Conservation (phyloP, 495 filamentous ascomycete genomes). For the Thozetella sp. region DNA sequence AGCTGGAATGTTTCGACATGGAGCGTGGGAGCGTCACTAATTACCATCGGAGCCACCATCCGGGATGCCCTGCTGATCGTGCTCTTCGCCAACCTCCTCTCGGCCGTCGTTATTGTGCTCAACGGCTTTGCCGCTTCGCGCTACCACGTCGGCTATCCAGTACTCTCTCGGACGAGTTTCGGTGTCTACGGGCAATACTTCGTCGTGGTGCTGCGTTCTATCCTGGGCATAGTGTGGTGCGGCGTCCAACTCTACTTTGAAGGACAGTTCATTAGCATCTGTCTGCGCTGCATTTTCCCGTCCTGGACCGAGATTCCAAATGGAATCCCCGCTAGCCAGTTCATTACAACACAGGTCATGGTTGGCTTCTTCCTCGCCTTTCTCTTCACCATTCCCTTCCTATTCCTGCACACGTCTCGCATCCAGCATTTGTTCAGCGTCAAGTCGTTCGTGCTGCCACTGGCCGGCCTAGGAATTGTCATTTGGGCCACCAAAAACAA, state of each 20-base stretch:
- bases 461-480: not conserved
- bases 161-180: slow-evolving; percentile 59
- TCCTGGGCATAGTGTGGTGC: slow-evolving; percentile 46
- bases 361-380: not conserved
- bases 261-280: slow-evolving; percentile 1
- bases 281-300: not conserved
- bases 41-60: not conserved
- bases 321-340: not conserved
- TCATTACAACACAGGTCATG: not conserved
- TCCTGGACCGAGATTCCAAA: not conserved
- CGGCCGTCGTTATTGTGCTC: slow-evolving; percentile 33
- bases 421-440: slow-evolving; percentile 1
- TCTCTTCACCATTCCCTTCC: not conserved
- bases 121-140: slow-evolving; percentile 59
- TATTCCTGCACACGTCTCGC: not conserved
- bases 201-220: slow-evolving; percentile 46
- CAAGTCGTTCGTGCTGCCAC: not conserved
- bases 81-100: slow-evolving; percentile 5
- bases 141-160: slow-evolving; percentile 69
- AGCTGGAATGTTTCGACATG: not conserved
- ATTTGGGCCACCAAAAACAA: not conserved
- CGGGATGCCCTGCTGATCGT: not conserved
- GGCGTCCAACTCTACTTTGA: slow-evolving; percentile 5
- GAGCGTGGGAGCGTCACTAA: not conserved
- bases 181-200: slow-evolving; percentile 63